Conservation (phyloP, 1,284 basidiomycete genomes). For the Marasmius oreades region DNA sequence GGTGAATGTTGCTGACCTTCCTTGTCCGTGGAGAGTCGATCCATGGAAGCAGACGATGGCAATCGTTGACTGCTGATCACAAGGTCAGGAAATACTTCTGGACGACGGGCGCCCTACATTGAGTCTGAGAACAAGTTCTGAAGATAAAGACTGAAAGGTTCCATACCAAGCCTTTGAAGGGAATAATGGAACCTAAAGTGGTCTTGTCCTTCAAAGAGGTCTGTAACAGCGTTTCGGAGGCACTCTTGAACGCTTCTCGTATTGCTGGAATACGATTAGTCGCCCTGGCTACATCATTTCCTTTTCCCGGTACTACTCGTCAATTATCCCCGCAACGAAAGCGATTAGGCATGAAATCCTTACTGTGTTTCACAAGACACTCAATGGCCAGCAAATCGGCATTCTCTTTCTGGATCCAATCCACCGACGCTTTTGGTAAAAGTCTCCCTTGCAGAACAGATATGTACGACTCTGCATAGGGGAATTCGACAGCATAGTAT, state of each 20-base stretch:
- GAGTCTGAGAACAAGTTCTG: neutral
- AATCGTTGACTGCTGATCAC: too few species aligned
- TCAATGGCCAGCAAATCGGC: conserved; percentile 35
- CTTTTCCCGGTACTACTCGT: conserved; percentile 16
- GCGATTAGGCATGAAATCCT: conserved; percentile 2
- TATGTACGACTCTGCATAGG: conserved; percentile 39
- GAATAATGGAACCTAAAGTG: conserved; percentile 21
- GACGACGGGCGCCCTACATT: neutral
- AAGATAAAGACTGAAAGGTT: neutral
- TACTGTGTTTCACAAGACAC: conserved; percentile 38
- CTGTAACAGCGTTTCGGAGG: conserved; percentile 22
- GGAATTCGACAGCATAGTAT: conserved; percentile 43
- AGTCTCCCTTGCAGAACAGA: conserved; percentile 32
- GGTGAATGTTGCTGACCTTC: too few species aligned
- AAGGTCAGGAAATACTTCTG: neutral
- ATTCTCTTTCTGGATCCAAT: conserved; percentile 28
- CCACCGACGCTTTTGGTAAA: conserved; percentile 33
- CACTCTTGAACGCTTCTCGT: conserved; percentile 32
- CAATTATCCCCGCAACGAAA: neutral
- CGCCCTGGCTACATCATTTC: conserved; percentile 37
- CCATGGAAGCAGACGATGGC: too few species aligned
- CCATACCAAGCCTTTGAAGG: neutral
- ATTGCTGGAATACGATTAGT: conserved; percentile 31
- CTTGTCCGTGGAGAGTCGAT: too few species aligned
- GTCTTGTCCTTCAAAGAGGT: conserved; percentile 15